Conservation (phyloP, 1,139 yeast species). For the Scheffersomyces titani region DNA sequence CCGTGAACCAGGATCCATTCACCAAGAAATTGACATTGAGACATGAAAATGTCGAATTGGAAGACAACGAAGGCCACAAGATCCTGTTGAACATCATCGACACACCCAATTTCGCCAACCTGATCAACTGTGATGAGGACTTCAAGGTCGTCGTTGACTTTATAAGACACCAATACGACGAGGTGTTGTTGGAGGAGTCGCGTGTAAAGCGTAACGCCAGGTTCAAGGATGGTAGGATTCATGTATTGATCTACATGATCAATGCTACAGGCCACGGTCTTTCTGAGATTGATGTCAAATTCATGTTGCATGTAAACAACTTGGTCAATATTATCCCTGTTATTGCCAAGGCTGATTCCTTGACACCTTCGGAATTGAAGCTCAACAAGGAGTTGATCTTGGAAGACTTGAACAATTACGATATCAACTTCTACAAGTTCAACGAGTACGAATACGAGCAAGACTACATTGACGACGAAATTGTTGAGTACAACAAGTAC, state of each 20-base stretch:
- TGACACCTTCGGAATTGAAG: slow-evolving; percentile 38
- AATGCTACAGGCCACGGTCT: slow-evolving; percentile 53
- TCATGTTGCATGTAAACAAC: slow-evolving; percentile 41
- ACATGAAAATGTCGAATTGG: slow-evolving; percentile 52
- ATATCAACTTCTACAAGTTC: slow-evolving; percentile 45
- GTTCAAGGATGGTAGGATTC: slow-evolving; percentile 51
- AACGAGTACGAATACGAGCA: slow-evolving; percentile 52
- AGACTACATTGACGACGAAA: slow-evolving; percentile 51
- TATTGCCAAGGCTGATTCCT: slow-evolving; percentile 44
- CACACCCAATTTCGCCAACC: slow-evolving; percentile 83
- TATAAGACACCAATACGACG: slow-evolving; percentile 52
- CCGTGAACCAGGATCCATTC: slow-evolving; percentile 45
- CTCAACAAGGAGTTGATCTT: slow-evolving; percentile 40
- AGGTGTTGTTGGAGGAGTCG: slow-evolving; percentile 50
- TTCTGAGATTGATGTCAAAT: slow-evolving; percentile 42
- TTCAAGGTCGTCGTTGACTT: slow-evolving; percentile 49
- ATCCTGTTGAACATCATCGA: slow-evolving; percentile 49
- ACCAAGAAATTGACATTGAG: slow-evolving; percentile 44
- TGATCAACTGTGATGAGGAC: slow-evolving; percentile 47
- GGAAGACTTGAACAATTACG: slow-evolving; percentile 43
- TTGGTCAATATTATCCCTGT: slow-evolving; percentile 46
- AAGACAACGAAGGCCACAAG: slow-evolving; percentile 53
- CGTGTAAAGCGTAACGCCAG: slow-evolving; percentile 50
- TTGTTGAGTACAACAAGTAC: slow-evolving; percentile 49
- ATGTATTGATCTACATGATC: slow-evolving; percentile 47